Conservation (phyloP, 805 yeast species). For the Cephaloascus fragrans region DNA sequence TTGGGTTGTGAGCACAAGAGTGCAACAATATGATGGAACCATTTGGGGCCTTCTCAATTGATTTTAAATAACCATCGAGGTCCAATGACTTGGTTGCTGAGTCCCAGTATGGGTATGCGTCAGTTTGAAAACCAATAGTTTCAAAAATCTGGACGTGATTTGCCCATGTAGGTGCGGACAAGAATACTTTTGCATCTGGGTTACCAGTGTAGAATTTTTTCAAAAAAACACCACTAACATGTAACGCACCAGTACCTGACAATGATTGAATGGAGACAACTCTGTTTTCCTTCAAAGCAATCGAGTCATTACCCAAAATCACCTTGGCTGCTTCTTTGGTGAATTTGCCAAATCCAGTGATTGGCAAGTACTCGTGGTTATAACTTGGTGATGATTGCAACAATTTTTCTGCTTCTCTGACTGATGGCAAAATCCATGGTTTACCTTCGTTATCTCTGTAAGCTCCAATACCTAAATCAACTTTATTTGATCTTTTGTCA, state of each 20-base stretch:
- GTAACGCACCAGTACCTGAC: slow-evolving; percentile 89
- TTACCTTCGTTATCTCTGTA: slow-evolving; percentile 82
- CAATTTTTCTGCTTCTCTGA: slow-evolving; percentile 54
- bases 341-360: slow-evolving; percentile 64
- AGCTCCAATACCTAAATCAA: slow-evolving; percentile 88
- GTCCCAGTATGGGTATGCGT: slow-evolving; percentile 82
- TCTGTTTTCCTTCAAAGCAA: slow-evolving; percentile 36
- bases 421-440: slow-evolving; percentile 78
- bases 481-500: slow-evolving; percentile 57
- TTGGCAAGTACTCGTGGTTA: slow-evolving; percentile 87
- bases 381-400: slow-evolving; percentile 48
- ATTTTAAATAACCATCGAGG: slow-evolving; percentile 52
- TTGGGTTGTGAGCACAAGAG: slow-evolving; percentile 97
- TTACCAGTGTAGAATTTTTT: slow-evolving; percentile 34
- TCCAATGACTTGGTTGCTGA: slow-evolving; percentile 59
- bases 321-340: slow-evolving; percentile 64
- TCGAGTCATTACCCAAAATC: slow-evolving; percentile 54
- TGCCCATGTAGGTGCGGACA: slow-evolving; percentile 96
- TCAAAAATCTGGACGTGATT: slow-evolving; percentile 83
- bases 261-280: slow-evolving; percentile 64
- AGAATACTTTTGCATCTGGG: slow-evolving; percentile 36
- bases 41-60: slow-evolving; percentile 56
- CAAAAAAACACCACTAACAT: slow-evolving; percentile 70
- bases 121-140: slow-evolving; percentile 56
- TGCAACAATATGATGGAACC: slow-evolving; percentile 82